Percentiles rank a stretch among this genome's conserved stretches.
These are phyloP conservation scores for Abrus precatorius DNA, from an alignment of 306 rosid species.

Conservation along the genomic window DNA sequence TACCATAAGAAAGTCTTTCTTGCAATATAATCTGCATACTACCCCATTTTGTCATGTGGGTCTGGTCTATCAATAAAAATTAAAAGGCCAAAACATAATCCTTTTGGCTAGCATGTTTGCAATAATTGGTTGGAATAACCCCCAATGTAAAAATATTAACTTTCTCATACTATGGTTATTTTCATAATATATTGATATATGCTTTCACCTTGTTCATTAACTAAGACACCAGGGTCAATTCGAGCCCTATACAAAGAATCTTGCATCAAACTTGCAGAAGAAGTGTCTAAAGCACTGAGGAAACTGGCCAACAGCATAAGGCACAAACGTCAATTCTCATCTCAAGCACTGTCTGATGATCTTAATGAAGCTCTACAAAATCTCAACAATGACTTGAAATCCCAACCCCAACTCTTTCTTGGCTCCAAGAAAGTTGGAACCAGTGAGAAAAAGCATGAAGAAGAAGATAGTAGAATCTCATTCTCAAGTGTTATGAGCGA, in stretches of 20 bases:
- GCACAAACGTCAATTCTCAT: conserved; percentile 69
- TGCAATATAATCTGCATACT: too few relatives aligned
- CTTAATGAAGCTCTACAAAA: conserved; percentile 74
- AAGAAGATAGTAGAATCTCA: conserved; percentile 48
- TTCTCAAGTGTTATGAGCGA: conserved; percentile 69
- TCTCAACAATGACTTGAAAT: conserved; percentile 75
- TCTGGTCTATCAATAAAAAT: neutral
- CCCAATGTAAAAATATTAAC: neutral
- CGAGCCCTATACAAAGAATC: conserved; percentile 76
- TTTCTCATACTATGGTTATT: neutral
- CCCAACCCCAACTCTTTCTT: conserved; percentile 80
- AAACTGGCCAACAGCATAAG: conserved; percentile 75
- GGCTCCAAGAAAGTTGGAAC: conserved; percentile 66
- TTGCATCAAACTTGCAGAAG: conserved; percentile 68
- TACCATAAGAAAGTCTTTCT: neutral
- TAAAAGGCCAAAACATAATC: neutral
- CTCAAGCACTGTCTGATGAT: conserved; percentile 66
- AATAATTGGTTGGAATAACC: neutral
- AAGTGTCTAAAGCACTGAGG: conserved; percentile 72
- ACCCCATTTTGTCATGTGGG: neutral
- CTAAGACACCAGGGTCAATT: conserved; percentile 73
- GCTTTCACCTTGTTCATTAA: neutral
- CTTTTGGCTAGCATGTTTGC: neutral
- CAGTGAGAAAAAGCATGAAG: conserved; percentile 28
- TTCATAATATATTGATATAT: neutral